Evolutionary conservation across 73 alveolate species (phyloP).

Genomic region (Paramecium sexaurelia): DNA sequence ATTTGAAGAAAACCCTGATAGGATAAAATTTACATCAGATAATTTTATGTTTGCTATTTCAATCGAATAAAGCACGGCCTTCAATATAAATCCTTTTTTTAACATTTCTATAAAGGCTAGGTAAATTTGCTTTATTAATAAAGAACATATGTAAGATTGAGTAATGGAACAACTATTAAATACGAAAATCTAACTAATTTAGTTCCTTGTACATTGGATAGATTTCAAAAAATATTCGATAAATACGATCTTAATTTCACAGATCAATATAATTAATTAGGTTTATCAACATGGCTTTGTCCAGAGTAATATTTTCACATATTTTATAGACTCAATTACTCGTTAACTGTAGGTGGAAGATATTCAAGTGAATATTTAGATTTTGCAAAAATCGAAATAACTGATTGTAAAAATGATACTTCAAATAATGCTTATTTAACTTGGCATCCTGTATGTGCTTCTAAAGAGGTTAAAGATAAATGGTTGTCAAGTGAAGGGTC

Average conservation of each 20-base stretch:
- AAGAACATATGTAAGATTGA: slow-evolving; percentile 13
- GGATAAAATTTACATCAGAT: background rate
- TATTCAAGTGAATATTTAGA: slow-evolving; percentile 30
- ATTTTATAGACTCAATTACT: background rate
- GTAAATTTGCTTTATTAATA: background rate
- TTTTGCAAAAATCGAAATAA: slow-evolving; percentile 8
- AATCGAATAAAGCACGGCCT: background rate
- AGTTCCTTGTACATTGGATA: slow-evolving; percentile 47
- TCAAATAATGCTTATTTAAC: slow-evolving; percentile 10
- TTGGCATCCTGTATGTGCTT: slow-evolving; percentile 42
- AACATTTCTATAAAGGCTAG: background rate
- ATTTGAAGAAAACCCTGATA: slow-evolving; percentile 45
- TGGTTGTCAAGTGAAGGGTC: background rate
- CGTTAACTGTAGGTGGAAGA: slow-evolving; percentile 15
- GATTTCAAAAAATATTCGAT: slow-evolving; percentile 45
- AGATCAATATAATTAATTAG: slow-evolving; percentile 3
- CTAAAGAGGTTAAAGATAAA: background rate
- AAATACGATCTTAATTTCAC: background rate
- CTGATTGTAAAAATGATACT: slow-evolving; percentile 11
- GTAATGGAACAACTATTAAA: background rate
- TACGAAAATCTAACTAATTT: background rate
- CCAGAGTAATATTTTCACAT: background rate
- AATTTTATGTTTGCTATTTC: slow-evolving; percentile 35
- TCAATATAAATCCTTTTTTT: slow-evolving; percentile 15
- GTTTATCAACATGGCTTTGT: background rate